phyloP scores from a whole-genome alignment of 306 rosid species.

The Luffa aegyptiaca region DNA sequence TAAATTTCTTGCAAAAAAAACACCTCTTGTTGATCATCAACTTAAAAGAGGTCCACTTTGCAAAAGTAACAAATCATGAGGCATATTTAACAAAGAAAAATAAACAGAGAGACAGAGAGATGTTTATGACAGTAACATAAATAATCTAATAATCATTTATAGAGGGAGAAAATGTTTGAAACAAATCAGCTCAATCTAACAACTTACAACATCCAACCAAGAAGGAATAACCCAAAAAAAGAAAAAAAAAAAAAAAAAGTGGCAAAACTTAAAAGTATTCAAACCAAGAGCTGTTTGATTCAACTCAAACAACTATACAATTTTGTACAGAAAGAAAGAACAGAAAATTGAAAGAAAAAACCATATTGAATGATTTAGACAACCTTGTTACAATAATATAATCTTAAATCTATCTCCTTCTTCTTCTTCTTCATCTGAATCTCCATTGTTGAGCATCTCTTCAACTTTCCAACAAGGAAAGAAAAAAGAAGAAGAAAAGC shows the following conservation, averaged over 20 bases:
- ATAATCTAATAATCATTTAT: background rate
- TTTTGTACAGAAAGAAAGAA: background rate
- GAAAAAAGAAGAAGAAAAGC: background rate
- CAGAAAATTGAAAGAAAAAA: background rate
- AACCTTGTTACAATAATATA: background rate
- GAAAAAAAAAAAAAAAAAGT: background rate
- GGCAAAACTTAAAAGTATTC: background rate
- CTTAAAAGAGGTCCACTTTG: too few species aligned
- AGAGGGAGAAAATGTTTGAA: background rate
- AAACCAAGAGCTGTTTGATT: slow-evolving; percentile 5
- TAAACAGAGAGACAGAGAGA: background rate
- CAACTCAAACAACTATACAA: slow-evolving; percentile 6
- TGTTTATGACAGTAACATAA: background rate
- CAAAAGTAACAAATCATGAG: too few species aligned
- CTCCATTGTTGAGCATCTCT: slow-evolving; percentile 2
- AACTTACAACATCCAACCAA: background rate
- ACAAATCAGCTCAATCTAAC: background rate
- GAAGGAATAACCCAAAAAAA: background rate
- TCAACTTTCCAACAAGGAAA: background rate
- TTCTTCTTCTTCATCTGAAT: background rate
- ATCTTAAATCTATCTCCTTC: background rate
- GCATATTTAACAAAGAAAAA: too few species aligned
- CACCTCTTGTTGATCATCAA: too few species aligned
- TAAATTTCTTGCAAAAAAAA: too few species aligned
- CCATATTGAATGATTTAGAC: background rate